Conservation (phyloP, 345 rosid species). For the Ailanthus altissimus region DNA sequence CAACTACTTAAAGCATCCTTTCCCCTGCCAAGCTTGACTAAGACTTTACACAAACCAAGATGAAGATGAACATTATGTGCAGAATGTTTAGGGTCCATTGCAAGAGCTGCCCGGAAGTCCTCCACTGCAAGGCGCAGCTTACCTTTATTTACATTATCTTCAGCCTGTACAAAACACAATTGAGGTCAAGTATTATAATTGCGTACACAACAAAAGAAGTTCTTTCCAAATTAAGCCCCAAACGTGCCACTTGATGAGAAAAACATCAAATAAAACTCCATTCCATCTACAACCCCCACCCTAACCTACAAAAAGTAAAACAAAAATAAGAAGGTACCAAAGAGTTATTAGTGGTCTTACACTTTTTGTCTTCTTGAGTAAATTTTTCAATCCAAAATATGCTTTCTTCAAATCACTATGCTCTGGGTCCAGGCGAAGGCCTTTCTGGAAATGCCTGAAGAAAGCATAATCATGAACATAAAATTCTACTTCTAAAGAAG, state of each 20-base stretch:
- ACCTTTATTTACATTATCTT: conserved; percentile 85
- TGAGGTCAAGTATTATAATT: neutral
- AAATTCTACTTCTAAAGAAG: neutral
- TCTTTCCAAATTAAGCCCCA: neutral
- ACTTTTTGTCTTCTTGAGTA: conserved; percentile 92
- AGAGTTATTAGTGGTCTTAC: conserved; percentile 44
- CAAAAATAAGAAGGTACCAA: conserved; percentile 14
- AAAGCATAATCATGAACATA: conserved; percentile 21
- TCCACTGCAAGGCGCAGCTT: conserved; percentile 88
- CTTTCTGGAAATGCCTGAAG: conserved; percentile 93
- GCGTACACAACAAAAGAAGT: neutral
- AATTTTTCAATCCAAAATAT: conserved; percentile 88
- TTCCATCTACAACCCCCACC: conserved; percentile 14
- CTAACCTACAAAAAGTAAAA: neutral
- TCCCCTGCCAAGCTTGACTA: conserved; percentile 95
- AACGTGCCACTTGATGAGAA: neutral
- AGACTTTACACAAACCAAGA: conserved; percentile 88
- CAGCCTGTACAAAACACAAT: conserved; percentile 62
- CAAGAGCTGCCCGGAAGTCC: conserved; percentile 82
- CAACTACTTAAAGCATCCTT: conserved; percentile 88
- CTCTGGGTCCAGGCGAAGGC: conserved; percentile 97
- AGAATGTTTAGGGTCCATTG: conserved; percentile 81
- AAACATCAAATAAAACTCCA: neutral
- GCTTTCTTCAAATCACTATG: conserved; percentile 93
- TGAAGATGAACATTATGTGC: conserved; percentile 89